Conservation (phyloP, 768 basidiomycete species). For the Rhodotorula sphaerocarpa region DNA sequence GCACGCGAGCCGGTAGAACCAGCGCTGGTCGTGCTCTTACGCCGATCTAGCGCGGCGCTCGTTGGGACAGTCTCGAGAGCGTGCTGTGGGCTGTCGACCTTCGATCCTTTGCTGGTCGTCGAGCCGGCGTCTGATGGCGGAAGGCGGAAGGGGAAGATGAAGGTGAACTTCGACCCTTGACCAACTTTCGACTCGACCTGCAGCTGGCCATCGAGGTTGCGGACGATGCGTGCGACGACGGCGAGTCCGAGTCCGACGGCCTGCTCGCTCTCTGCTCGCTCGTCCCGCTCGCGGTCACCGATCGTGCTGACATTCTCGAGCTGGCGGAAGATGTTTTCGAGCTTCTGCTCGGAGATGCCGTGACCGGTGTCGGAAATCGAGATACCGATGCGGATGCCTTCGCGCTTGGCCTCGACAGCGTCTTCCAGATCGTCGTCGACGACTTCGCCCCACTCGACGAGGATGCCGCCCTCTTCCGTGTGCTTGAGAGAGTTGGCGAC, state of each 20-base stretch:
- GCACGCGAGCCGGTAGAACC: constrained; percentile 5
- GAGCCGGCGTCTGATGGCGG: constrained; percentile 34
- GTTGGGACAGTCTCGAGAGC: background rate
- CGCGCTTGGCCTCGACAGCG: constrained; percentile 17
- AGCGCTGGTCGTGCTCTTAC: constrained; percentile 13
- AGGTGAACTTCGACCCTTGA: constrained; percentile 63
- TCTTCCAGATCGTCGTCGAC: constrained; percentile 46
- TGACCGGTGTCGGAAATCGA: constrained; percentile 56
- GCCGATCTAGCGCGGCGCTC: constrained; percentile 1
- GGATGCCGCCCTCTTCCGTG: constrained; percentile 56
- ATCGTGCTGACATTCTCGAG: constrained; percentile 35
- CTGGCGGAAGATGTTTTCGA: constrained; percentile 65
- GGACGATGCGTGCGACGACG: constrained; percentile 69
- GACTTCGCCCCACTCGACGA: constrained; percentile 62
- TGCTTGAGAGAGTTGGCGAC: constrained; percentile 72
- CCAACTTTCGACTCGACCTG: constrained; percentile 64
- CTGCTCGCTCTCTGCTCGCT: constrained; percentile 31
- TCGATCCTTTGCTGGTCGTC: no score
- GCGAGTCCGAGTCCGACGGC: constrained; percentile 62
- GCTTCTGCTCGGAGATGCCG: constrained; percentile 58
- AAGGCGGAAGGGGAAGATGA: constrained; percentile 58
- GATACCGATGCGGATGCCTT: constrained; percentile 35
- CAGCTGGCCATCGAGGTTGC: constrained; percentile 68
- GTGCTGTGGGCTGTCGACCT: no score
- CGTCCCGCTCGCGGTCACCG: constrained; percentile 47